Evolutionary conservation across 768 basidiomycete genomes (phyloP).

Genomic region (Tricholoma matsutake): DNA sequence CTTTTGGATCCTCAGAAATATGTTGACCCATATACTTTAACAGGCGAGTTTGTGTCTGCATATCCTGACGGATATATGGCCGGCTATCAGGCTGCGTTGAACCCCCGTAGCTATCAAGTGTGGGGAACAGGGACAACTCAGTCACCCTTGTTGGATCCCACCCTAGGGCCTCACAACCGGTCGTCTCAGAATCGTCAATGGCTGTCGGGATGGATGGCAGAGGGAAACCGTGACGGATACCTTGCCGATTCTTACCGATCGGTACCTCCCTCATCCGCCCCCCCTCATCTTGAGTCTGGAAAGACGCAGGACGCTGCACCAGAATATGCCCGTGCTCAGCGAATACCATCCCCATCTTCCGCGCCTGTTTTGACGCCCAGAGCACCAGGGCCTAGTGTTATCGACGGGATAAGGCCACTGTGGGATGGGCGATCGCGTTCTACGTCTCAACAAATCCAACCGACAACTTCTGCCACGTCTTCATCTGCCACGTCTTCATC

Average conservation of each 20-base stretch:
- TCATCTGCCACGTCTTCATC: background rate
- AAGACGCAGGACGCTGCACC: background rate
- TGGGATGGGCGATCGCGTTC: background rate
- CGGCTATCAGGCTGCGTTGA: constrained; percentile 20
- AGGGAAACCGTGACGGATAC: background rate
- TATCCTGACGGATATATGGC: constrained; percentile 25
- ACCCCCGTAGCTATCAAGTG: background rate
- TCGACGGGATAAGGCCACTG: background rate
- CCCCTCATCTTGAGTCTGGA: background rate
- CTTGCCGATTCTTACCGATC: background rate
- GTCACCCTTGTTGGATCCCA: background rate
- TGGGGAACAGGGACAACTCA: background rate
- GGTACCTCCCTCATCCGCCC: background rate
- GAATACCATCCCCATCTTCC: background rate
- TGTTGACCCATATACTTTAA: constrained; percentile 23
- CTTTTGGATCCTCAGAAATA: background rate
- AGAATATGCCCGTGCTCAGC: background rate
- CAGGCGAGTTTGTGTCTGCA: constrained; percentile 20
- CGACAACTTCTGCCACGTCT: background rate
- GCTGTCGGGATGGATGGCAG: background rate
- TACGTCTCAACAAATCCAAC: background rate
- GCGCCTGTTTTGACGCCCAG: background rate
- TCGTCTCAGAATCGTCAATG: background rate
- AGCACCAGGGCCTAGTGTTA: background rate
- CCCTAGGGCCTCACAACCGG: background rate